Conservation (phyloP, 345 rosid genomes). For the Psidium guajava region DNA sequence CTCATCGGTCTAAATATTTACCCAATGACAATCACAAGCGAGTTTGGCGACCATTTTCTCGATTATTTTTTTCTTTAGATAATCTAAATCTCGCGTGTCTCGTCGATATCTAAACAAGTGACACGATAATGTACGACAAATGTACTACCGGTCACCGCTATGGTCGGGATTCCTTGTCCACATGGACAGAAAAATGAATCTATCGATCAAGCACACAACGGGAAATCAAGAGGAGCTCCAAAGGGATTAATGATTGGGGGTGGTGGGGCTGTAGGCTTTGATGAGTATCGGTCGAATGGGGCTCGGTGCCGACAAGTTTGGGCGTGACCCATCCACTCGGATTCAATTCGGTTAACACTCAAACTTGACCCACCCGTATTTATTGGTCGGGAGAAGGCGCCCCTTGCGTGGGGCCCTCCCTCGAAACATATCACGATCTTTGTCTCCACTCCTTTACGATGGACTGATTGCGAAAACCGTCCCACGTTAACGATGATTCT, state of each 20-base stretch:
- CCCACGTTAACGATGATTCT: too few species aligned
- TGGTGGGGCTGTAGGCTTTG: neutral
- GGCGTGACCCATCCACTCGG: neutral
- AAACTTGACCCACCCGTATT: neutral
- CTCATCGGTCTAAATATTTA: neutral
- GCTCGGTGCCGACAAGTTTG: neutral
- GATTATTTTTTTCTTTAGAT: neutral
- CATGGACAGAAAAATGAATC: neutral
- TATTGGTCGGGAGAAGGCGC: neutral
- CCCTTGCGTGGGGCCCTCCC: neutral
- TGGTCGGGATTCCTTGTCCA: neutral
- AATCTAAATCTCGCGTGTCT: neutral
- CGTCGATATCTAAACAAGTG: neutral
- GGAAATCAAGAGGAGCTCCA: neutral
- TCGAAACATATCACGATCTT: neutral
- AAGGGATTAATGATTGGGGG: neutral
- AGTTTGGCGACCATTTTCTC: too few species aligned
- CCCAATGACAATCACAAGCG: rapidly evolving
- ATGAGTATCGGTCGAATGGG: neutral
- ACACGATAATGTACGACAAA: neutral
- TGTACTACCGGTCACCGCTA: neutral
- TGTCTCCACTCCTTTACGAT: too few species aligned
- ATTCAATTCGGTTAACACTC: neutral
- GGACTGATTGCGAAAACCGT: too few species aligned
- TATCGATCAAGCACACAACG: neutral